Percentiles rank a stretch among this genome's conserved stretches.
Conservation (phyloP, 768 basidiomycete species). For the Boletus sp. region DNA sequence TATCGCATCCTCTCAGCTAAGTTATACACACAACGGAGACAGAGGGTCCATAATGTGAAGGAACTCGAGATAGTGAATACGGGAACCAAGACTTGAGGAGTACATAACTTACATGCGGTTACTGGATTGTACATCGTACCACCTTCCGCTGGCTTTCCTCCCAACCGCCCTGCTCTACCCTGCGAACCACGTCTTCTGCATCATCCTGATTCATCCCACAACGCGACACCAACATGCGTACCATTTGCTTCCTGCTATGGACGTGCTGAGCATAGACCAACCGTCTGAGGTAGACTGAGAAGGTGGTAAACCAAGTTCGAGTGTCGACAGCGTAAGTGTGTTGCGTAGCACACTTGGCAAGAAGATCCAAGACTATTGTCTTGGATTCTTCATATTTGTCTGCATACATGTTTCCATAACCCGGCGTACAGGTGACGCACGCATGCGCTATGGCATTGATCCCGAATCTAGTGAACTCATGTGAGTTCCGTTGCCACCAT, state of each 20-base stretch:
- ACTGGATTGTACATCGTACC: conserved; percentile 20
- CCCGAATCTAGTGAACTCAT: conserved; percentile 20
- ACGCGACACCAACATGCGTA: conserved; percentile 22
- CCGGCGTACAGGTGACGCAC: conserved; percentile 32
- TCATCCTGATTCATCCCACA: conserved; percentile 25
- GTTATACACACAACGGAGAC: background rate
- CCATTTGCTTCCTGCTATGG: conserved; percentile 24
- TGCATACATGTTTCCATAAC: conserved; percentile 30
- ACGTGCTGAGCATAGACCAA: conserved; percentile 20
- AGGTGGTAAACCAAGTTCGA: conserved; percentile 23
- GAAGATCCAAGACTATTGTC: conserved; percentile 23
- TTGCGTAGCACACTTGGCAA: conserved; percentile 18
- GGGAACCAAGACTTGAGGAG: background rate
- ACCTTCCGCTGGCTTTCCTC: background rate
- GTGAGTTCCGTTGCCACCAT: conserved; percentile 33
- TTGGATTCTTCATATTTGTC: conserved; percentile 38
- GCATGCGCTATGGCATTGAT: conserved; percentile 26
- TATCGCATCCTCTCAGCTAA: background rate
- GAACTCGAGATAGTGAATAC: conserved; percentile 2
- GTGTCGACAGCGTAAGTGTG: conserved; percentile 21
- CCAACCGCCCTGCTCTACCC: conserved; percentile 12
- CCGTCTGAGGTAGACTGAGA: conserved; percentile 23
- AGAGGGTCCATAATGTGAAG: background rate
- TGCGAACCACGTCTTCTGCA: conserved; percentile 17
- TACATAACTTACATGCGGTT: conserved; percentile 8